phyloP scores from a whole-genome alignment of 768 basidiomycete species.

The Mrakia hoshinonis region DNA sequence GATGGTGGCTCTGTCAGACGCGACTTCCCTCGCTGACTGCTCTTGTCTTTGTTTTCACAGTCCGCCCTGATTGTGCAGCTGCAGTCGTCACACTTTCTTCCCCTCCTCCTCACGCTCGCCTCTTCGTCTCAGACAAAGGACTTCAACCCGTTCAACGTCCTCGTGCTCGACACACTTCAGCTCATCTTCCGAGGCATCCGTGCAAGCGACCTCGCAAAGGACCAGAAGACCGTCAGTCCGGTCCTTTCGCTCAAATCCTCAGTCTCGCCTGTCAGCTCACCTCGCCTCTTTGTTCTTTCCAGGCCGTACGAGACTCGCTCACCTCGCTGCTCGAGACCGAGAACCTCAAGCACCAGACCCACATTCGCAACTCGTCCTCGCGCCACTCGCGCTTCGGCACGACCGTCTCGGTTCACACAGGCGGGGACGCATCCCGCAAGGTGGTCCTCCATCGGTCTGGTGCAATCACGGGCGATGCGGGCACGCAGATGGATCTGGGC shows the following conservation, averaged over 20 bases:
- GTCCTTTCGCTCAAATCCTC: not conserved
- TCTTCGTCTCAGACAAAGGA: conserved; percentile 70
- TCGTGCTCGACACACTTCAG: conserved; percentile 87
- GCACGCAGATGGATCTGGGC: conserved; percentile 60
- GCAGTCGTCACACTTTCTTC: conserved; percentile 60
- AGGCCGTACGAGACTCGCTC: conserved; percentile 57
- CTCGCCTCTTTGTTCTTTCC: conserved; percentile 23
- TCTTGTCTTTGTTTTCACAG: no score
- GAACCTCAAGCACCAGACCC: conserved; percentile 53
- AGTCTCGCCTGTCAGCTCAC: conserved; percentile 21
- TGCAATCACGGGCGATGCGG: conserved; percentile 62
- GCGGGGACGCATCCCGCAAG: conserved; percentile 35
- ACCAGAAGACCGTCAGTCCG: conserved; percentile 37
- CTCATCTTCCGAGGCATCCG: conserved; percentile 74
- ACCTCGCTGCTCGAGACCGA: conserved; percentile 70
- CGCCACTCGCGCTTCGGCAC: conserved; percentile 96
- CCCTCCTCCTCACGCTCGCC: conserved; percentile 76
- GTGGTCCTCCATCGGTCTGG: conserved; percentile 74
- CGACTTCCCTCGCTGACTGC: not conserved
- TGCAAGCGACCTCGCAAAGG: conserved; percentile 47
- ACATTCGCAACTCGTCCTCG: conserved; percentile 54
- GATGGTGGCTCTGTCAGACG: not conserved
- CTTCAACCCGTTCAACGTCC: conserved; percentile 75
- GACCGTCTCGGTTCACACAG: conserved; percentile 68
- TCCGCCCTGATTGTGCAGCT: conserved; percentile 63